Conservation (phyloP, 169 alveolate species). For the Babesia divergens region DNA sequence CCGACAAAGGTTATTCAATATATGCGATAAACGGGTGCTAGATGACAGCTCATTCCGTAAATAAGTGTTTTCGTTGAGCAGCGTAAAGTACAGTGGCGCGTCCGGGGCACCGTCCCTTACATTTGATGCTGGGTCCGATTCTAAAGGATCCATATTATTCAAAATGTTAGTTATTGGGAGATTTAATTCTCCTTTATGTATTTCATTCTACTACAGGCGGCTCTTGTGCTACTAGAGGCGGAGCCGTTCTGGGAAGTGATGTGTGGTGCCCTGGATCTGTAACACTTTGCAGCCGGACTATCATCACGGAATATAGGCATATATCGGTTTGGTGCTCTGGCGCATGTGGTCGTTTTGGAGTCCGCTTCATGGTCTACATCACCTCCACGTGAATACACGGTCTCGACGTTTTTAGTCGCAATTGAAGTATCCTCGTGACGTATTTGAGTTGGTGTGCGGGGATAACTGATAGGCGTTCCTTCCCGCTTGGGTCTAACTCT, state of each 20-base stretch:
- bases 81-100: constrained; percentile 2
- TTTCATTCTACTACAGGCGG: constrained; percentile 2
- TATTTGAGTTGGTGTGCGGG: constrained; percentile 13
- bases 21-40: not conserved
- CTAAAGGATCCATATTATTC: not conserved
- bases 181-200: not conserved
- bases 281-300: not conserved
- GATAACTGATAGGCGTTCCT: not conserved
- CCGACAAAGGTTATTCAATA: not conserved
- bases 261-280: not conserved
- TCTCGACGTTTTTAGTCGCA: not conserved
- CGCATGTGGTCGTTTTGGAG: constrained; percentile 1
- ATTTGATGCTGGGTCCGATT: not conserved
- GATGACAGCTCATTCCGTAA: not conserved
- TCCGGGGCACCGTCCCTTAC: not conserved
- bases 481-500: not conserved
- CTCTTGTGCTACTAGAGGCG: not conserved
- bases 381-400: not conserved
- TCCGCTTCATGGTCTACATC: not conserved
- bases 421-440: not conserved
- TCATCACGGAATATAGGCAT: not conserved
- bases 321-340: not conserved
- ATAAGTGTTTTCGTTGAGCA: not conserved
- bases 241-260: not conserved
- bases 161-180: not conserved